Evolutionary conservation across 2,329 filamentous ascomycete species (phyloP).

Genomic region (Zymoseptoria tritici): DNA sequence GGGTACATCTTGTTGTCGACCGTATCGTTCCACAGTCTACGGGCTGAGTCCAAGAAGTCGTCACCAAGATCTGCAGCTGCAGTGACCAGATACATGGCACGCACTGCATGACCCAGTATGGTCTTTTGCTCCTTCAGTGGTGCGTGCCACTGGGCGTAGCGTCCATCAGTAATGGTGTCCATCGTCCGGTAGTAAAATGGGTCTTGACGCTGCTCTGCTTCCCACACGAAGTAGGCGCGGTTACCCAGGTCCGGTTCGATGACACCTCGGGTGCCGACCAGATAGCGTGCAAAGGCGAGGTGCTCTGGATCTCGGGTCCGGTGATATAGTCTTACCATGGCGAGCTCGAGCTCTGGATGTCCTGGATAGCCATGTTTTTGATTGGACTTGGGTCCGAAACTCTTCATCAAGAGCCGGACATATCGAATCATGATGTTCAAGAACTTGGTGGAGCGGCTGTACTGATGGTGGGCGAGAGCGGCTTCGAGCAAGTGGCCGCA

Average conservation of each 20-base stretch:
- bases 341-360: constrained; percentile 3
- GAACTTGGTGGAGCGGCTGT: not conserved
- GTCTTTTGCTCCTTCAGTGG: constrained; percentile 2
- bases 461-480: constrained; percentile 4
- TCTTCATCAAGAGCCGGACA: not conserved
- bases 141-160: constrained; percentile 1
- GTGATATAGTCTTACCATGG: constrained; percentile 1
- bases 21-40: constrained; percentile 2
- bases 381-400: not conserved
- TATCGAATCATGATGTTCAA: constrained; percentile 2
- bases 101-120: constrained; percentile 1
- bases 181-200: not conserved
- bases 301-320: constrained; percentile 1
- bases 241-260: constrained; percentile 2
- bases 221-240: constrained; percentile 3
- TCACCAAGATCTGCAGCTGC: constrained; percentile 3
- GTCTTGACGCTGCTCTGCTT: constrained; percentile 4
- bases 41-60: not conserved
- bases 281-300: constrained; percentile 1
- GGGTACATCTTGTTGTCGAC: constrained; percentile 3
- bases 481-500: constrained; percentile 4
- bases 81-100: constrained; percentile 5
- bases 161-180: constrained; percentile 1
- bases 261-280: not conserved
- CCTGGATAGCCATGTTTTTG: constrained; percentile 3